Base-by-base conservation (phyloP, 2,329 filamentous ascomycete species). In the Fusarium nisikadoi region DNA sequence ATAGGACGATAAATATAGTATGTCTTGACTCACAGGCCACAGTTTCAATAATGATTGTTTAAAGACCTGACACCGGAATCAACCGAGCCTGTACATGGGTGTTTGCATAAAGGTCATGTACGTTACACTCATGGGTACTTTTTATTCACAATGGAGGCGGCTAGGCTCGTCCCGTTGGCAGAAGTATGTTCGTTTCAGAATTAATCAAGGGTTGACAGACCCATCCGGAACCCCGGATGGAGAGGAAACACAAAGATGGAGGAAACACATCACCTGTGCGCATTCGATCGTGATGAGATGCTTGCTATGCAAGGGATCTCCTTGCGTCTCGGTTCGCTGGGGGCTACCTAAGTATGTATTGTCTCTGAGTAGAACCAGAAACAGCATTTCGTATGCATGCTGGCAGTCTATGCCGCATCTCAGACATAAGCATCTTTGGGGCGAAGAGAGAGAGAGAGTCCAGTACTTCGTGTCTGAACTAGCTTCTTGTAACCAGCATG, bases 151-250 rank as follows among this genome's bases (percentile, higher is more conserved):
- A 57, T 52, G 57, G 49, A 54, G 53, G 66, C 27, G 45, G 53
- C 52, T 71, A 61, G 62, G 62, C 55, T 64, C 62, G 35, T 62
- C 68, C 62, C 53, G 47, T 50, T 38, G n/a, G 33, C 20, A 46
- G 42, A 60, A 49, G 54, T 55, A 60, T 57, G 49, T 64, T 71
- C 35, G 70, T 73, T 73, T 71, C 70, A 71, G 62, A 64, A 27
- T 58, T 42, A 39, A 49, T 45, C 56, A 61, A 55, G 66, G 61
- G 41, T 65, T 62, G 47, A 55, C 38, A 70, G 59, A 50, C 52
- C 50, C 41, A 59, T 43, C 46, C 42, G 62, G 53, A 68, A 35
- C 55, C 66, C 53, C 36, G 33, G 42, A 46, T 53, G 33, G 47
- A 52, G 52, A 57, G 53, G 17, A 35, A 57, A 55, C 36, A 54